A percentile compares a stretch with the other conserved stretches of the same genome.
Evolutionary conservation across 129 eudicot genomes (phyloP).

Genomic region (Dittrichia graveolens): DNA sequence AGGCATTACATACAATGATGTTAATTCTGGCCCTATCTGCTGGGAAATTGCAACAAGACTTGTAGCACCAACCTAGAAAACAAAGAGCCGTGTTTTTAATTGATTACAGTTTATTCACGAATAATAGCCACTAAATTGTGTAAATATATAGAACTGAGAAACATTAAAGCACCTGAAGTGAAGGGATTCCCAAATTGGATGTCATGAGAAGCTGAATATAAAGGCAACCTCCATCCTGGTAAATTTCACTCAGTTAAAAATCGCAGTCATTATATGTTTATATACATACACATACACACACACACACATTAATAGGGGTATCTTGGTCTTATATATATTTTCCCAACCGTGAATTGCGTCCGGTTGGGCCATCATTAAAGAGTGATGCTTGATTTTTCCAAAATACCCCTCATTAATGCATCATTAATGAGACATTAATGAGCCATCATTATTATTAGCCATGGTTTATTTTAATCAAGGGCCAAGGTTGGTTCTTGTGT

Average conservation of each 20-base stretch:
- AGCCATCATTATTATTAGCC: too few species aligned
- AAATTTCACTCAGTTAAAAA: slow-evolving; percentile 21
- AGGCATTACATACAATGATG: slow-evolving; percentile 79
- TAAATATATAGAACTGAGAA: slow-evolving; percentile 14
- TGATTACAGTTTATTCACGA: neutral
- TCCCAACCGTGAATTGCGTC: too few species aligned
- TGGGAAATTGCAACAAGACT: slow-evolving; percentile 80
- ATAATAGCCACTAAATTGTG: neutral
- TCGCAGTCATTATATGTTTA: neutral
- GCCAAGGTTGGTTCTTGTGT: too few species aligned
- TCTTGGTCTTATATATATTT: too few species aligned
- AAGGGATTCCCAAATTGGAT: slow-evolving; percentile 56
- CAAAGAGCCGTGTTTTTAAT: neutral
- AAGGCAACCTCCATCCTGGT: slow-evolving; percentile 69
- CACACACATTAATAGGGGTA: too few species aligned
- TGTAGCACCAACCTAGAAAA: slow-evolving; percentile 75
- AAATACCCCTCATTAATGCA: too few species aligned
- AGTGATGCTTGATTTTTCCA: too few species aligned
- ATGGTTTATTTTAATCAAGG: too few species aligned
- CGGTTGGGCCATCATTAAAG: too few species aligned
- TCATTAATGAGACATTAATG: too few species aligned
- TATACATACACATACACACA: too few species aligned
- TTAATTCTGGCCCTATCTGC: slow-evolving; percentile 90
- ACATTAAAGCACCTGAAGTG: slow-evolving; percentile 63
- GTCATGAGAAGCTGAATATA: slow-evolving; percentile 79